Conservation (phyloP, 1,284 basidiomycete species). For the Mycosarcoma mackinlayi region DNA sequence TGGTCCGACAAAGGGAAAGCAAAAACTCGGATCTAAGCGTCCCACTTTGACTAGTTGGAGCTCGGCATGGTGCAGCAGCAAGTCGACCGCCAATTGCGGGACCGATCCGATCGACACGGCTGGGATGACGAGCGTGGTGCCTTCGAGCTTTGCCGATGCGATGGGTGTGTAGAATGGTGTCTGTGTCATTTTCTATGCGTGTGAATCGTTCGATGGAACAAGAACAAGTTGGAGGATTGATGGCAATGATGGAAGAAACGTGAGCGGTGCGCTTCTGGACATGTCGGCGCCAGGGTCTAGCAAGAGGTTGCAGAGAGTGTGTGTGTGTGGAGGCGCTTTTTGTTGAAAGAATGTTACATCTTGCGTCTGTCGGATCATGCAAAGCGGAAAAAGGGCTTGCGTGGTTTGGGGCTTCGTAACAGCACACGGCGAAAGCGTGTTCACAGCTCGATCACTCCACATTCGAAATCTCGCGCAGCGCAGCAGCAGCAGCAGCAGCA, state of each 20-base stretch:
- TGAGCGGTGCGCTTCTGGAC: slow-evolving; percentile 1
- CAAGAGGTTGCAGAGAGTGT: too few relatives aligned
- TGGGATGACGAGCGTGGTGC: slow-evolving; percentile 55
- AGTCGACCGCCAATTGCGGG: slow-evolving; percentile 58
- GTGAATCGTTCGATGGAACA: not conserved
- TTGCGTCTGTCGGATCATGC: not conserved
- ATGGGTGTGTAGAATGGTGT: slow-evolving; percentile 29
- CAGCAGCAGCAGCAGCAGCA: not conserved
- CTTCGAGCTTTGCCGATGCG: slow-evolving; percentile 10
- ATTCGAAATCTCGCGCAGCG: not conserved
- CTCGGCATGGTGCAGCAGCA: slow-evolving; percentile 44
- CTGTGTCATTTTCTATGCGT: slow-evolving; percentile 7
- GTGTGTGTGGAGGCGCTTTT: not conserved
- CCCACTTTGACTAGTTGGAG: slow-evolving; percentile 48
- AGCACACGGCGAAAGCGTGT: not conserved
- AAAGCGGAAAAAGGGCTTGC: not conserved
- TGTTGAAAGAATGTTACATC: slow-evolving; percentile 32
- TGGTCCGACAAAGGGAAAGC: slow-evolving; percentile 57
- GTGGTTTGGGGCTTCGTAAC: slow-evolving; percentile 17
- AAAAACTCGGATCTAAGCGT: slow-evolving; percentile 44
- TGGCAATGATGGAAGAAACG: too few relatives aligned
- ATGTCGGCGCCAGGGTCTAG: slow-evolving; percentile 2
- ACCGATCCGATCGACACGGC: slow-evolving; percentile 60
- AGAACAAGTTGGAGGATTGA: slow-evolving; percentile 32
- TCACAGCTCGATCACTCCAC: slow-evolving; percentile 46